Base-by-base conservation (phyloP, 805 yeast genomes). In the Ogataea trehalophila region DNA sequence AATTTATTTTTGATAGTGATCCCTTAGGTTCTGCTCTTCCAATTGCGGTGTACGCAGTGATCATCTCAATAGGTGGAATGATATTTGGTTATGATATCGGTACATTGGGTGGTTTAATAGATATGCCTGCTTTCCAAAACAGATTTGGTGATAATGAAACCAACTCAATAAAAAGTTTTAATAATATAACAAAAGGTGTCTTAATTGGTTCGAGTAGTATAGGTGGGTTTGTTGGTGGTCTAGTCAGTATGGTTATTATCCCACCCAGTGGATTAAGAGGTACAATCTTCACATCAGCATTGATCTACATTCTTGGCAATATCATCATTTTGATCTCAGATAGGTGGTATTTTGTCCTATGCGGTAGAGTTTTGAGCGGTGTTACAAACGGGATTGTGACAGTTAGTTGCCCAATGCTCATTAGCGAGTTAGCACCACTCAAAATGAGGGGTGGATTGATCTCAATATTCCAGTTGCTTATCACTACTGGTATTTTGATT, bases 41-140 rank as follows among this genome's bases (percentile, higher is more conserved):
- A 0, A 50, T 65, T 1, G 54, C 58, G 2, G 8, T 45, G 5
- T 67, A 51, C 49, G 53, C 66, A 4, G 33, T 58, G 3, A 49
- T 56, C 6, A 62, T 67, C 22, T 57, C 67, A 6, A 41, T 60
- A 3, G 65, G 69, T 11, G 72, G 72, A 2, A 52, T 68, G 6
- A 46, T 65, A 0, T 68, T 65, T 44, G 72, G 72, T 1, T 66
- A 59, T 48, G 72, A 68, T 53, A 65, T 68, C 33, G 72, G 72
- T 1, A 63, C 64, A 1, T 55, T 68, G 41, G 71, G 71, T 5
- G 71, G 69, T 0, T 34, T 66, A 22, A 48, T 67, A 14, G 65
- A 63, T 39, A 51, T 65, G 43, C 63, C 68, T 4, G 35, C 56
- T 4, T 67, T 67, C 46, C 47, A 39, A 31, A 6, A 16, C 4